phyloP scores from a whole-genome alignment of 2,329 filamentous ascomycete species.

The Xylariales sp. region DNA sequence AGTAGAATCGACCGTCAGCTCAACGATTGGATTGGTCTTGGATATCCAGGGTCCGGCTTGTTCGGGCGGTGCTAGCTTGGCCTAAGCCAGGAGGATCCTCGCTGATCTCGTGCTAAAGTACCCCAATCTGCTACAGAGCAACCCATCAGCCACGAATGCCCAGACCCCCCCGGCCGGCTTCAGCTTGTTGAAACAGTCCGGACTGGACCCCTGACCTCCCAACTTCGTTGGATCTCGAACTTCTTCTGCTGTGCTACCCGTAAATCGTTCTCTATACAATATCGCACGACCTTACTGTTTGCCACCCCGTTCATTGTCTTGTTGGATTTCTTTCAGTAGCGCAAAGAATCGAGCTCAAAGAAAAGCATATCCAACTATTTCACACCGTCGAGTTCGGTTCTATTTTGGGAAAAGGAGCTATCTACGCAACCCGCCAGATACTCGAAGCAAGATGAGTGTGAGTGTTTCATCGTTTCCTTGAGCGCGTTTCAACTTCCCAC shows the following conservation, averaged over 20 bases:
- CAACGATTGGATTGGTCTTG: too few relatives aligned
- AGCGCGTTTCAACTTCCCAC: constrained; percentile 20
- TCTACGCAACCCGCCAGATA: not conserved
- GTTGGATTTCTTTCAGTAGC: too few relatives aligned
- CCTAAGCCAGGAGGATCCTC: not conserved
- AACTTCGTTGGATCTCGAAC: not conserved
- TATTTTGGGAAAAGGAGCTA: constrained; percentile 1
- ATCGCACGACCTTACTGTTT: too few relatives aligned
- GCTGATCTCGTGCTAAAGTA: not conserved
- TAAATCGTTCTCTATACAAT: too few relatives aligned
- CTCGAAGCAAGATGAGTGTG: constrained; percentile 41
- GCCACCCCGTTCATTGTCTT: too few relatives aligned
- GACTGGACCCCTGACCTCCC: not conserved
- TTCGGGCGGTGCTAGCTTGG: not conserved
- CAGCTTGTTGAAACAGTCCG: constrained; percentile 5
- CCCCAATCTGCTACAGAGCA: not conserved
- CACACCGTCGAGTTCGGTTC: too few relatives aligned
- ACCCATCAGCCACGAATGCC: constrained; percentile 3
- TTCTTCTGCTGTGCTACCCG: not conserved
- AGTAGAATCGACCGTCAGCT: too few relatives aligned
- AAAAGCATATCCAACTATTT: too few relatives aligned
- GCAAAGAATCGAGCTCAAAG: too few relatives aligned
- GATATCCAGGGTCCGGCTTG: not conserved
- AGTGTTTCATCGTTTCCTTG: constrained; percentile 32
- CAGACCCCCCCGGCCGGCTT: constrained; percentile 3